Evolutionary conservation across 257 asterid genomes (phyloP), one percentile per base, ranked within the genome.

Genomic region (Solanum etuberosum): DNA sequence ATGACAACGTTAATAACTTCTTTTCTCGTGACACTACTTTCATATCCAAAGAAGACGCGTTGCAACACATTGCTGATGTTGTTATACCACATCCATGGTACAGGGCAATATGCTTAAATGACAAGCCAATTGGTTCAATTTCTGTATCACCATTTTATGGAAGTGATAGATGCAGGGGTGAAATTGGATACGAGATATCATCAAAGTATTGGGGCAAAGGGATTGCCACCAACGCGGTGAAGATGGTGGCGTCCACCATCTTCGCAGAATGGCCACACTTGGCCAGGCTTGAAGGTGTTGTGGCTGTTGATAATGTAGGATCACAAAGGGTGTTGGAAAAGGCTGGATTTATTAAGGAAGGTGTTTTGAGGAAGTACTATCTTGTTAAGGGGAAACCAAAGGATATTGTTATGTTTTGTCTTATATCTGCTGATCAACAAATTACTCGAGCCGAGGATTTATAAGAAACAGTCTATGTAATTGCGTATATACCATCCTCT

Each of bases 131-230:
- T 65, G 98, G 98, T 4, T 83, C 92, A 14, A 57, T 96, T 27
- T 73, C 89, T 6, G 96, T 94, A 32, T 87, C 85, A 14, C 93
- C 93, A 32, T 85, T 68, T 35, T 7, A 7, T 0, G 96, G 95
- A 1, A 78, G 9, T 35, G 88, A 93, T 20, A 48, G 16, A 1
- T 92, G 95, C 85, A 90, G 98, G 80, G 98, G 93, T 0, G 96
- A 94, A 86, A 9, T 95, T 7, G 96, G 98, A 27, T 94, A 92
- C 87, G 90, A 85, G 37, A 65, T 96, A 86, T 94, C 89, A 57
- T 93, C 96, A n/a, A 94, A 91, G 74, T 90, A 91, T 42, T 95
- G 96, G 98, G 98, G 97, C 3, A 94, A 90, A 67, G 98, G 98
- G 83, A 90, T 96, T 29, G 93, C 92, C 35, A 92, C 98, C 10